Percentiles rank a stretch among this genome's conserved stretches.
Conservation (phyloP, 345 rosid species). For the Salix koriyanagi region DNA sequence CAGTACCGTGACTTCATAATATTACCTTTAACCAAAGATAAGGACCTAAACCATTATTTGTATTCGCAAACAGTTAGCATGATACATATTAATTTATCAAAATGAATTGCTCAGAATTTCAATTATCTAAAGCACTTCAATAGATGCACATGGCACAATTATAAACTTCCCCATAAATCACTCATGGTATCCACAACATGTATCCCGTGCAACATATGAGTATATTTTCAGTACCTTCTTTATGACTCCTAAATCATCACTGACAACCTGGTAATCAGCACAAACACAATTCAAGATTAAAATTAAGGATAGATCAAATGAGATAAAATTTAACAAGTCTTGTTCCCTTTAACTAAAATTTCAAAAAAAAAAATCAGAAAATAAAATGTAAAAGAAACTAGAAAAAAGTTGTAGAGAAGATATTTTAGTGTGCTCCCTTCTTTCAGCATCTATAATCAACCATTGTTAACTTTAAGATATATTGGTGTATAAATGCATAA, state of each 20-base stretch:
- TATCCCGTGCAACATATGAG: not conserved
- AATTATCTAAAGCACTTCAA: not conserved
- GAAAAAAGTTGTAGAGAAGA: too few relatives aligned
- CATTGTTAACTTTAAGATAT: too few relatives aligned
- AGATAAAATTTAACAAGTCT: not conserved
- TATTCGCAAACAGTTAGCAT: not conserved
- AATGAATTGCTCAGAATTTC: not conserved
- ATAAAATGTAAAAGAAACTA: too few relatives aligned
- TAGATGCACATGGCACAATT: too few relatives aligned
- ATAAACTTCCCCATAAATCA: not conserved
- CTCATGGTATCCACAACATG: not conserved
- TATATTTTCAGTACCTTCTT: constrained; percentile 59
- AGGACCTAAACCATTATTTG: not conserved
- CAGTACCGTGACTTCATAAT: not conserved
- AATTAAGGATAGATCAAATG: not conserved
- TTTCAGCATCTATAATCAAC: too few relatives aligned
- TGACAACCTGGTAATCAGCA: constrained; percentile 59
- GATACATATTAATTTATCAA: not conserved
- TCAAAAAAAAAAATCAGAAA: too few relatives aligned
- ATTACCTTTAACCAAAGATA: not conserved
- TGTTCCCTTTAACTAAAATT: too few relatives aligned
- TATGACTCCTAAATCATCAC: constrained; percentile 78
- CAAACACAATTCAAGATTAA: constrained; percentile 12
- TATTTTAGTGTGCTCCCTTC: too few relatives aligned
- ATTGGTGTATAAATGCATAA: too few relatives aligned